These are phyloP conservation scores for Mycena rebaudengoi DNA, from an alignment of 768 basidiomycete species.

Conservation along the genomic window DNA sequence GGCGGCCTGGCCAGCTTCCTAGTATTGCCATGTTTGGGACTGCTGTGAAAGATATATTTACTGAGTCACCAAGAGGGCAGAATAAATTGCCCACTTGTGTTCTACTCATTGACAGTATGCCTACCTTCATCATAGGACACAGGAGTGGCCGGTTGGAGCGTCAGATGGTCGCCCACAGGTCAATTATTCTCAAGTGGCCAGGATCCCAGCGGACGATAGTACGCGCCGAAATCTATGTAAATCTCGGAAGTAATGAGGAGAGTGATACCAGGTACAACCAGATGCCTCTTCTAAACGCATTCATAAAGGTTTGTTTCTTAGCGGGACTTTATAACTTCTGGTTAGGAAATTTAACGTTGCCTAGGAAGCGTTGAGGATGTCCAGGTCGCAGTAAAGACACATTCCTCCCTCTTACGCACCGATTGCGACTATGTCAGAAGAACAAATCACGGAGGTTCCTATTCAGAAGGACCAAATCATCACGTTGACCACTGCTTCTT, in stretches of 20 bases:
- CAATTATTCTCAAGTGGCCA: no score
- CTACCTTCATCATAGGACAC: no score
- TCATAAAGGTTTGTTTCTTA: background rate
- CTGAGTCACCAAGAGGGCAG: no score
- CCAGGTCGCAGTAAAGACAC: slow-evolving; percentile 47
- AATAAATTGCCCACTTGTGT: no score
- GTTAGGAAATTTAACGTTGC: no score
- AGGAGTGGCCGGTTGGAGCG: no score
- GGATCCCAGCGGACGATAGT: no score
- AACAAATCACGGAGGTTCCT: slow-evolving; percentile 35
- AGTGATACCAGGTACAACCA: background rate
- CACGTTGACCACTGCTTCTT: slow-evolving; percentile 40
- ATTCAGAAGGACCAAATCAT: slow-evolving; percentile 43
- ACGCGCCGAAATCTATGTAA: slow-evolving; percentile 47
- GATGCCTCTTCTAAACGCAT: background rate
- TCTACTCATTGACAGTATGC: no score
- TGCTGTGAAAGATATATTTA: no score
- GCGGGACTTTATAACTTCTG: background rate
- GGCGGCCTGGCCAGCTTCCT: no score
- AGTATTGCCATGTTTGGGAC: no score
- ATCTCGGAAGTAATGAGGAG: background rate
- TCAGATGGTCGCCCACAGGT: no score
- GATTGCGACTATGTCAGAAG: slow-evolving; percentile 40
- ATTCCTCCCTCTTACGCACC: slow-evolving; percentile 47
- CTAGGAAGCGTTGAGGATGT: slow-evolving; percentile 44